A percentile compares a stretch with the other conserved stretches of the same genome.
These are phyloP conservation scores for Stereocaulon alpinum DNA, from an alignment of 495 filamentous ascomycete species.

Conservation along the genomic window DNA sequence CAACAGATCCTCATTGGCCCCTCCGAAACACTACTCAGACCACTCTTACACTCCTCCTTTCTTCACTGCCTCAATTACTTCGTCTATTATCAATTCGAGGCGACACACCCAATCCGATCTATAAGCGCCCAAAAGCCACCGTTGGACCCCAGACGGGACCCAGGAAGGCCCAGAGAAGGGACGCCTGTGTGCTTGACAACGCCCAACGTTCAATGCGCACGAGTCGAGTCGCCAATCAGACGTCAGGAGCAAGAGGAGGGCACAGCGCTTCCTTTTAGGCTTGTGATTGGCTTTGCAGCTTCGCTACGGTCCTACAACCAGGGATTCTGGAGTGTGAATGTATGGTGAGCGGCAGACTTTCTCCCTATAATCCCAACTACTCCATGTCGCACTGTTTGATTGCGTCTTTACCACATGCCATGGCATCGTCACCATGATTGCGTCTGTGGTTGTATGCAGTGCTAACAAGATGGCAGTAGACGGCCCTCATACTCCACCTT, in stretches of 20 bases:
- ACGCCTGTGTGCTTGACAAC: neutral
- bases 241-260: constrained; percentile 8
- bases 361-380: constrained; percentile 20
- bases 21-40: constrained; percentile 1
- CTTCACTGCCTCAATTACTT: neutral
- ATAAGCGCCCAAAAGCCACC: neutral
- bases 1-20: constrained; percentile 16
- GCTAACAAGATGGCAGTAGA: constrained; percentile 18
- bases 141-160: neutral
- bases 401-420: constrained; percentile 7
- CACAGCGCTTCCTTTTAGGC: constrained; percentile 15
- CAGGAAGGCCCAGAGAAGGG: neutral
- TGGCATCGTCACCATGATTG: constrained; percentile 11
- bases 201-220: neutral
- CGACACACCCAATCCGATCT: neutral
- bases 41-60: constrained; percentile 3
- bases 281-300: constrained; percentile 20
- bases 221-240: constrained; percentile 13
- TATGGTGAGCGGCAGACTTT: constrained; percentile 32
- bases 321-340: constrained; percentile 20
- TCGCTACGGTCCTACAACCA: constrained; percentile 35
- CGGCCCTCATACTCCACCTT: constrained; percentile 10
- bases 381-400: constrained; percentile 15
- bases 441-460: constrained; percentile 1
- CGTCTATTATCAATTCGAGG: neutral